Percentiles rank a stretch among this genome's conserved stretches.
Evolutionary conservation across 2,329 filamentous ascomycete genomes (phyloP).

Genomic region (Trichoderma sp.): DNA sequence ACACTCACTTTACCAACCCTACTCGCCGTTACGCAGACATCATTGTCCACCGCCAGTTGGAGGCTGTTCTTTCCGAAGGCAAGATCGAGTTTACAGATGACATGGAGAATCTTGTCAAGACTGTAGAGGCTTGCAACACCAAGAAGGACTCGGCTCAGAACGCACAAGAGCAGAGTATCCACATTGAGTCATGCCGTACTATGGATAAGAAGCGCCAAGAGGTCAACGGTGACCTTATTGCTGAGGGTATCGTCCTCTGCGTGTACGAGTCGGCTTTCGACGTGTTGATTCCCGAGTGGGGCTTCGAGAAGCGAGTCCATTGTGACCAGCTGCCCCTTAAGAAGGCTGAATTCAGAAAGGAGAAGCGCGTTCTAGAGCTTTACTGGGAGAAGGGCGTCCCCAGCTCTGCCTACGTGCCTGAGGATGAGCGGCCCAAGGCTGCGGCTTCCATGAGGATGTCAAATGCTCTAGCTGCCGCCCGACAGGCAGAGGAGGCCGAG

Average conservation of each 20-base stretch:
- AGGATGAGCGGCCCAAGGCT: constrained; percentile 92
- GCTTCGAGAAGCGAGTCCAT: constrained; percentile 98
- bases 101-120: constrained; percentile 85
- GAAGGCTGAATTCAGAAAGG: constrained; percentile 99
- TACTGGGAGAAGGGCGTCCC: constrained; percentile 99
- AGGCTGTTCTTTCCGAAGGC: constrained; percentile 80
- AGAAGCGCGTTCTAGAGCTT: constrained; percentile 88
- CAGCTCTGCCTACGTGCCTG: constrained; percentile 92
- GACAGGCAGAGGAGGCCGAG: constrained; percentile 80
- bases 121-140: constrained; percentile 92
- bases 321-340: constrained; percentile 97
- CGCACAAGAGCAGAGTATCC: constrained; percentile 97
- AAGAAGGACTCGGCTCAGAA: constrained; percentile 99
- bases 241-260: constrained; percentile 92
- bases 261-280: constrained; percentile 99
- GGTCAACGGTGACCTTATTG: constrained; percentile 86
- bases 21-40: constrained; percentile 94
- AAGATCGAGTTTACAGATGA: constrained; percentile 87
- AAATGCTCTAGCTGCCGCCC: constrained; percentile 75
- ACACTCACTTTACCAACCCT: constrained; percentile 97
- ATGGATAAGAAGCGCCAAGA: constrained; percentile 93
- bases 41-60: constrained; percentile 91
- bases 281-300: constrained; percentile 95
- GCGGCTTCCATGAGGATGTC: constrained; percentile 72
- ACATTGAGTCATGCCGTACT: constrained; percentile 93